Evolutionary conservation across 139 green algal species (phyloP).

Genomic region (Picochlorum sp.): DNA sequence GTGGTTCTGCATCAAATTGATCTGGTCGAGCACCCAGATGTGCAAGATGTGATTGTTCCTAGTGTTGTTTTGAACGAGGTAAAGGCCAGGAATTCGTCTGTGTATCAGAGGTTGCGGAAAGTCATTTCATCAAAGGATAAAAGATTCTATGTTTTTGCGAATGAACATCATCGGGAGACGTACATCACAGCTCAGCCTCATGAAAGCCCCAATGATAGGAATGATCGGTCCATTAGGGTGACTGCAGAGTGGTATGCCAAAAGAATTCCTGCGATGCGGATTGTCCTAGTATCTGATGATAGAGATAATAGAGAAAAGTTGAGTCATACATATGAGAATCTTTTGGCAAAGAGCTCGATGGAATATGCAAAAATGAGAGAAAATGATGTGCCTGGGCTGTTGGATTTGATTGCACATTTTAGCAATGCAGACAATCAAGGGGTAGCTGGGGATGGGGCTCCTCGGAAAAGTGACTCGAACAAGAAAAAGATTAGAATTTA

Average conservation of each 20-base stretch:
- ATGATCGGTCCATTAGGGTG: slow-evolving; percentile 93
- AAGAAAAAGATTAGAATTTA: slow-evolving; percentile 66
- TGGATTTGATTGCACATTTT: slow-evolving; percentile 47
- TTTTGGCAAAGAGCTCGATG: slow-evolving; percentile 43
- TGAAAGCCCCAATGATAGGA: slow-evolving; percentile 93
- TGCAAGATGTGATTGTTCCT: slow-evolving; percentile 78
- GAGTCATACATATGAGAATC: slow-evolving; percentile 29
- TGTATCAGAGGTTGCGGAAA: slow-evolving; percentile 68
- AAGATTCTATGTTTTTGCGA: slow-evolving; percentile 93
- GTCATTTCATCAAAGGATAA: slow-evolving; percentile 44
- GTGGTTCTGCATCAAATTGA: slow-evolving; percentile 87
- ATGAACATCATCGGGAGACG: slow-evolving; percentile 89
- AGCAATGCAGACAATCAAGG: slow-evolving; percentile 6
- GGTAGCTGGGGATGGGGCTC: slow-evolving; percentile 2
- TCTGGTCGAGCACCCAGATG: slow-evolving; percentile 77
- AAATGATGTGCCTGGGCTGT: slow-evolving; percentile 46
- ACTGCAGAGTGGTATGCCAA: slow-evolving; percentile 66
- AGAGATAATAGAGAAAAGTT: slow-evolving; percentile 67
- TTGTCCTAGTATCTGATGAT: slow-evolving; percentile 88
- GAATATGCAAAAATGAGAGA: slow-evolving; percentile 26
- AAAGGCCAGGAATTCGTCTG: slow-evolving; percentile 55
- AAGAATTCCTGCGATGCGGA: slow-evolving; percentile 23
- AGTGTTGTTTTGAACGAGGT: slow-evolving; percentile 73
- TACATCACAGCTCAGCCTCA: slow-evolving; percentile 51
- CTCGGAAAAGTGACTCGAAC: background rate